A percentile compares a stretch with the other conserved stretches of the same genome.
These are phyloP conservation scores for Malassezia sympodialis DNA, from an alignment of 1,284 basidiomycete genomes.

Conservation along the genomic window DNA sequence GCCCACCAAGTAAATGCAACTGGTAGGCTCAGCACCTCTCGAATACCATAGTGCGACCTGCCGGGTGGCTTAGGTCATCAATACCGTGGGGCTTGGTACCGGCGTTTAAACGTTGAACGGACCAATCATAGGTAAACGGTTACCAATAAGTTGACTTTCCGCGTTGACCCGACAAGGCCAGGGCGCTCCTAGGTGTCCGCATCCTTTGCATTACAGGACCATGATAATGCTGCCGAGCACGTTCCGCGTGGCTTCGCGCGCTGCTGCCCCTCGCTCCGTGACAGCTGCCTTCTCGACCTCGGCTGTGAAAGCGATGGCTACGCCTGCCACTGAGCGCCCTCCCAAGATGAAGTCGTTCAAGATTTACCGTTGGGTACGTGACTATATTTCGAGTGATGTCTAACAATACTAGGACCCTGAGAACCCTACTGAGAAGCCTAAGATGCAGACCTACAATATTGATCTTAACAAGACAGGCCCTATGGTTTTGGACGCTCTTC, in stretches of 20 bases:
- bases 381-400: neutral
- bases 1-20: neutral
- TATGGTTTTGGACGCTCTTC: constrained; percentile 81
- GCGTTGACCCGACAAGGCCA: constrained; percentile 11
- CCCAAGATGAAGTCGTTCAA: constrained; percentile 44
- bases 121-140: constrained; percentile 3
- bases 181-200: neutral
- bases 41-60: neutral
- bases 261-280: neutral
- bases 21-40: neutral
- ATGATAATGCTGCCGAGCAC: constrained; percentile 11
- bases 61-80: constrained; percentile 1
- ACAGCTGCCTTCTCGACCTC: constrained; percentile 30
- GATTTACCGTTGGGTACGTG: constrained; percentile 46
- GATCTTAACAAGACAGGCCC: constrained; percentile 91
- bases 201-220: neutral
- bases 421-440: constrained; percentile 80
- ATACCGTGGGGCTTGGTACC: neutral
- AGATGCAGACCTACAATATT: constrained; percentile 79
- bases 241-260: constrained; percentile 4
- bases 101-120: neutral
- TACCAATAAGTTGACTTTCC: constrained; percentile 10
- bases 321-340: constrained; percentile 33
- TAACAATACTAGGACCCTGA: constrained; percentile 65
- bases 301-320: constrained; percentile 33